Base-by-base conservation (phyloP, 148 eudicot genomes). In the Camellia lanceoleosa region DNA sequence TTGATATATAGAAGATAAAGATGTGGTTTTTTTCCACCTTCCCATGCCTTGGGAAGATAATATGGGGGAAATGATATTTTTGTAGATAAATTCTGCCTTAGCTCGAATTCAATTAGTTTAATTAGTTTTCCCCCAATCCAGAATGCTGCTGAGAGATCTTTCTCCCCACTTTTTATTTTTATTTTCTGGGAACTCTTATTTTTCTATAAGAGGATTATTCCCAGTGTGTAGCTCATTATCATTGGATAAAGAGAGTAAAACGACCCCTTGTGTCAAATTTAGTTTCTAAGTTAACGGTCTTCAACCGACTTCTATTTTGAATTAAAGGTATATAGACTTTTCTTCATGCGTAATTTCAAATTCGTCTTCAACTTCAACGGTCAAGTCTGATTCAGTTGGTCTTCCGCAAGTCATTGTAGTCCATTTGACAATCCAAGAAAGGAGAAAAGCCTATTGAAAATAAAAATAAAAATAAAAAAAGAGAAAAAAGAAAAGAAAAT, bases 1-100 rank as follows among this genome's bases (percentile, higher is more conserved):
- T 62, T 61, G 74, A 61, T 61, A 73, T 59, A 85, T 82, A 78
- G 77, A 64, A 76, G 71, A 77, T 77, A 64, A 71, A 71, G 75
- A 77, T 71, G 77, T 77, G 76, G 63, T 38, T 76, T 49, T 15
- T 49, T 15, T 49, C 78, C 67, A 13, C 67, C 71, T 56, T 67
- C 55, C 63, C 63, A 67, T 67, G 54, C 18, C 60, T 18, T 42
- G 5, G 74, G 54, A 69, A 44, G 52, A 51, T 51, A 69, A 49
- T 3, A n/a, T 63, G 14, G 23, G 72, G 70, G 70, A 63, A 23
- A 12, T 42, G 76, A 47, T 79, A 41, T 69, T 60, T 81, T 73
- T 69, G 80, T 76, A 76, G 80, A 76, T 81, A 62, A 43, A 69
- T 5, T 47, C 12, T 69, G 68, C 44, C n/a, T 58, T 30, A 8